phyloP scores from a whole-genome alignment of 345 rosid species.

The Heritiera fomes region DNA sequence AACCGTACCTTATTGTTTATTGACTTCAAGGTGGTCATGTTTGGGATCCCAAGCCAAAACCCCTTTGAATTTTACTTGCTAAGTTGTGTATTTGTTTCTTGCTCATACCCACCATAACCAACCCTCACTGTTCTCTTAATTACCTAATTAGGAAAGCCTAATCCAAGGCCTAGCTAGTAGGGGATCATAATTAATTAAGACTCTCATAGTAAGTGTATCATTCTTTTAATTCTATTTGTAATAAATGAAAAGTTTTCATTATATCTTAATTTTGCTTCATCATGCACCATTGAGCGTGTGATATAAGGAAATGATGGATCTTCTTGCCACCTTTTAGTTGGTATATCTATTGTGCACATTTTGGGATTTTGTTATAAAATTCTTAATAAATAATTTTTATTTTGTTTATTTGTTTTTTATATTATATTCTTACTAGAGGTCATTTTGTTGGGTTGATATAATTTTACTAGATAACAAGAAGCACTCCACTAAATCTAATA shows the following conservation, averaged over 20 bases:
- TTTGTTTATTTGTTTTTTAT: no score
- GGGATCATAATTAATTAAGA: not conserved
- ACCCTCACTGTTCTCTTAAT: conserved; percentile 31
- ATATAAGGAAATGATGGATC: no score
- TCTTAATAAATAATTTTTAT: not conserved
- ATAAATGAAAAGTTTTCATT: not conserved
- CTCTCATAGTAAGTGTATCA: no score
- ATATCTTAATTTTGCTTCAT: no score
- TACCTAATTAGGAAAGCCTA: conserved; percentile 39
- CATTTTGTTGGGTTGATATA: not conserved
- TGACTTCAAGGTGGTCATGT: conserved; percentile 36
- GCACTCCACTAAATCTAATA: not conserved
- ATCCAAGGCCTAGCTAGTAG: not conserved
- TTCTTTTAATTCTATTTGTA: no score
- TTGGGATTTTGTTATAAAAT: not conserved
- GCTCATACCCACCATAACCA: conserved; percentile 16
- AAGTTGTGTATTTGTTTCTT: not conserved
- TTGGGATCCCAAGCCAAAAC: conserved; percentile 15
- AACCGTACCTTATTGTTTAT: conserved; percentile 35
- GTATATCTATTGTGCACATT: not conserved
- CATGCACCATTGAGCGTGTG: no score
- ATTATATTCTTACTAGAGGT: no score
- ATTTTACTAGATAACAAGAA: no score
- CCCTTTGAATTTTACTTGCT: not conserved
- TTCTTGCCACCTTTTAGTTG: no score